Percentiles rank a stretch among this genome's conserved stretches.
Conservation (phyloP, 2,329 filamentous ascomycete genomes). For the Colletotrichum euphorbiae region DNA sequence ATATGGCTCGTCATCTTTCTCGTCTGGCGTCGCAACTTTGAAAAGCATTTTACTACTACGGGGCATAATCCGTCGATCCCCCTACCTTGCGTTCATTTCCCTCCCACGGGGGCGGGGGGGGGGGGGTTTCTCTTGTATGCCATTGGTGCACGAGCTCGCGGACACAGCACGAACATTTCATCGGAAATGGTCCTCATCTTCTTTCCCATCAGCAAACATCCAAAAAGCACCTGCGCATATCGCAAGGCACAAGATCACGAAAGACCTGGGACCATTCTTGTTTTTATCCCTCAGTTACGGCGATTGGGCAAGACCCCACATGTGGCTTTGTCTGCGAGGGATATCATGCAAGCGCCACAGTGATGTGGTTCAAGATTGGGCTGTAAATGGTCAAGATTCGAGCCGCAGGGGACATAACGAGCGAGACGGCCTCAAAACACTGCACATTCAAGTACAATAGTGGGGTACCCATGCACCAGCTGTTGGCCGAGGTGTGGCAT, state of each 20-base stretch:
- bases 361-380: not conserved
- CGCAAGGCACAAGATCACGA: not conserved
- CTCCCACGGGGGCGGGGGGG: constrained; percentile 37
- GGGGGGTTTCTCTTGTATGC: constrained; percentile 5
- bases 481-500: not conserved
- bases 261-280: not conserved
- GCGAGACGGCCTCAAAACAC: constrained; percentile 18
- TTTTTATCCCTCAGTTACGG: constrained; percentile 6
- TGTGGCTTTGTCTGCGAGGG: not conserved
- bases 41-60: no score
- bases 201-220: not conserved
- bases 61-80: constrained; percentile 2
- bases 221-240: not conserved
- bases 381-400: not conserved
- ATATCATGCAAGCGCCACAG: not conserved
- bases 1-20: not conserved
- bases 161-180: constrained; percentile 29
- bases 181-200: constrained; percentile 4
- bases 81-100: constrained; percentile 3
- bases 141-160: constrained; percentile 13
- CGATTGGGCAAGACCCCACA: not conserved
- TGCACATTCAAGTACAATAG: not conserved
- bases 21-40: not conserved
- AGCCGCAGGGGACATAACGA: not conserved
- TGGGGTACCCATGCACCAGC: constrained; percentile 3